Percentiles rank a stretch among this genome's conserved stretches.
These are phyloP conservation scores for Rhododendron ovatum DNA, from an alignment of 148 eudicot species.

Conservation along the genomic window DNA sequence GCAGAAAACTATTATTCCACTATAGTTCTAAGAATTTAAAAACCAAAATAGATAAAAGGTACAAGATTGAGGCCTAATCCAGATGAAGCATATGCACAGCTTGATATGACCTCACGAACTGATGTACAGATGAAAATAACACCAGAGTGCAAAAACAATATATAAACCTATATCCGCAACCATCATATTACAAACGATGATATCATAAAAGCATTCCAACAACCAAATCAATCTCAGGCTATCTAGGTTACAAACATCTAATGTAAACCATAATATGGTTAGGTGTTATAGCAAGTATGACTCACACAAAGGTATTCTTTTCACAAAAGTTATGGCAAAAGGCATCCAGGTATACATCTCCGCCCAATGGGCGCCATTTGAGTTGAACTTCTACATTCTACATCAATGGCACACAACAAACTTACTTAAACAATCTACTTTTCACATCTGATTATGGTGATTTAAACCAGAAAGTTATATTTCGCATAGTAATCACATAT, in stretches of 20 bases:
- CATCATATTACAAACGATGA: not conserved
- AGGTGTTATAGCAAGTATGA: not conserved
- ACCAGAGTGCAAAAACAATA: not conserved
- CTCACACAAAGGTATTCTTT: not conserved
- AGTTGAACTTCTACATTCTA: not conserved
- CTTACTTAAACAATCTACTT: not conserved
- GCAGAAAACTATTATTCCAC: not conserved
- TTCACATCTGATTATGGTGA: not conserved
- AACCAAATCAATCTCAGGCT: not conserved
- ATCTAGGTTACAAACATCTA: not conserved
- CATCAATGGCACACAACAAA: not conserved
- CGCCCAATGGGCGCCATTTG: not conserved
- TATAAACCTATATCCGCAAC: not conserved
- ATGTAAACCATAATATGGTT: not conserved
- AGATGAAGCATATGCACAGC: not conserved
- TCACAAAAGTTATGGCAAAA: not conserved
- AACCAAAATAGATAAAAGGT: not conserved
- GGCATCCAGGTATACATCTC: not conserved
- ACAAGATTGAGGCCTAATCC: not conserved
- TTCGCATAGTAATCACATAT: not conserved
- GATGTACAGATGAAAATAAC: not conserved
- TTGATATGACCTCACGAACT: not conserved
- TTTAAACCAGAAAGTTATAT: not conserved
- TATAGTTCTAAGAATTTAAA: not conserved
- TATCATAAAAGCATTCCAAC: not conserved